phyloP scores from a whole-genome alignment of 805 yeast genomes.

The Zygoascus tannicola region DNA sequence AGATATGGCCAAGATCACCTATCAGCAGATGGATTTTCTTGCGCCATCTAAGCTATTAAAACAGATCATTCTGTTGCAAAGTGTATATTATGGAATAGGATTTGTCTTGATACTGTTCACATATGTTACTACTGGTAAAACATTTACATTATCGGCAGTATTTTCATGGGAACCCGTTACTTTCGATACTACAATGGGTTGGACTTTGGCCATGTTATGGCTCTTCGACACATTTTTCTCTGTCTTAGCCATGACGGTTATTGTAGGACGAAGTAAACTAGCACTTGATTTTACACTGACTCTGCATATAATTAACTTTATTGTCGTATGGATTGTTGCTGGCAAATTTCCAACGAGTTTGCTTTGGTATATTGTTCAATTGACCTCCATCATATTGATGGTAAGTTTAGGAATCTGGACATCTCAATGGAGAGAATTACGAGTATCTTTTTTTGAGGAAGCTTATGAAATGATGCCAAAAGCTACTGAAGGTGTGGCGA shows the following conservation, averaged over 20 bases:
- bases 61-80: slow-evolving; percentile 72
- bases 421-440: slow-evolving; percentile 82
- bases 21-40: slow-evolving; percentile 30
- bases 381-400: slow-evolving; percentile 55
- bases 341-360: slow-evolving; percentile 59
- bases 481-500: slow-evolving; percentile 13
- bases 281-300: slow-evolving; percentile 98
- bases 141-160: slow-evolving; percentile 57
- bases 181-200: slow-evolving; percentile 69
- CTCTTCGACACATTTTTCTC: slow-evolving; percentile 72
- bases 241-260: slow-evolving; percentile 72
- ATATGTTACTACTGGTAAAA: slow-evolving; percentile 61
- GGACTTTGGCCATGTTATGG: slow-evolving; percentile 70
- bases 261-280: slow-evolving; percentile 85
- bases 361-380: slow-evolving; percentile 80
- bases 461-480: slow-evolving; percentile 15
- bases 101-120: slow-evolving; percentile 53
- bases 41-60: slow-evolving; percentile 52
- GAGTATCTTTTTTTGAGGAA: slow-evolving; percentile 80
- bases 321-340: slow-evolving; percentile 58
- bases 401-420: slow-evolving; percentile 82
- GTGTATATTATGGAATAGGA: slow-evolving; percentile 71
- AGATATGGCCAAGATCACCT: background rate
- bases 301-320: slow-evolving; percentile 68
- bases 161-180: slow-evolving; percentile 74